Evolutionary conservation across 352 stramenopile genomes (phyloP), one percentile per base, ranked within the genome.

Genomic region (Globisporangium ultimum): DNA sequence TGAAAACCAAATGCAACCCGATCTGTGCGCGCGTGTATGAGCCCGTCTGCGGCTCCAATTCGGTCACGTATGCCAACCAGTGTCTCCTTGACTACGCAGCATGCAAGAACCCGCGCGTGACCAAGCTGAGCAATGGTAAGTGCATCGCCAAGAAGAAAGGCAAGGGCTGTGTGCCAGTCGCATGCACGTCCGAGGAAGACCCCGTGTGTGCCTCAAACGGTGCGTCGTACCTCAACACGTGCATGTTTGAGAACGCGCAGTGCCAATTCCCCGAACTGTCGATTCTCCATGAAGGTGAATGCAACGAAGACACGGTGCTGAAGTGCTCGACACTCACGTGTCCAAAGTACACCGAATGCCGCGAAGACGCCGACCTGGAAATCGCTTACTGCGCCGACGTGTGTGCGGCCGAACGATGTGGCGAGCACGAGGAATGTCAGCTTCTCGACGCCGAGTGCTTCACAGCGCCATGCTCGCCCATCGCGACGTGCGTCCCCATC

Each of bases 31-130:
- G 64, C 2, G 24, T 70, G 5, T 89, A 80, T 59, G 61, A 72
- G 9, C 68, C 76, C 1, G 61, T 91, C 18, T 91, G 82, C 32
- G 79, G 82, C 18, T 88, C 79, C 0, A 74, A 91, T 56, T 67
- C 67, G 7, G 49, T 81, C 21, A 91, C 82, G 9, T 91, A 89
- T 70, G 67, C 69, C 2, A 91, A 85, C 47, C 21, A 62, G 47
- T 91, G 82, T 49, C 60, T 88, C 12, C 56, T 91, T 0, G 67
- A 80, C 22, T 82, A 75, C 53, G 76, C 69, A 3, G 53, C 40
- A 21, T 89, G 82, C 55, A 51, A 67, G 11, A 76, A 76, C 22
- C 58, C 74, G 0, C 58, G 46, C 9, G 53, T 89, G 0, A 63
- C 70, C 28, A 58, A 65, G 22, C 60, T 87, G 11, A 49, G 61